phyloP scores from a whole-genome alignment of 2,329 filamentous ascomycete genomes.

The Verruconis gallopava region DNA sequence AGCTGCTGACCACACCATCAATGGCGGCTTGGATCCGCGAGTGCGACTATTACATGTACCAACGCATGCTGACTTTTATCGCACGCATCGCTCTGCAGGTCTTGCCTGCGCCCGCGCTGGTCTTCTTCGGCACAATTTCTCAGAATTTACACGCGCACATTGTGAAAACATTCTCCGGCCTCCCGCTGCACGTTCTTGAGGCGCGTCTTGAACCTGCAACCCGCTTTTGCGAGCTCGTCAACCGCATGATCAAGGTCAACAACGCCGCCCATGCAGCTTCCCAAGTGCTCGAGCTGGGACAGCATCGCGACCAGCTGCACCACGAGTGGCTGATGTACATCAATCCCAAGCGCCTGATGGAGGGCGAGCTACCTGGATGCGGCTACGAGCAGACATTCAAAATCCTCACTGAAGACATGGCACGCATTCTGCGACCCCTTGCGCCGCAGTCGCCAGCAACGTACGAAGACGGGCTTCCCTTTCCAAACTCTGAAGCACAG shows the following conservation, averaged over 20 bases:
- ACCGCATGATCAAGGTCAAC: conserved; percentile 82
- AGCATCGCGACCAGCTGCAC: conserved; percentile 92
- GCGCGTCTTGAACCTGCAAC: conserved; percentile 83
- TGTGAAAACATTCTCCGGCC: conserved; percentile 68
- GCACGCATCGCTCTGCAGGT: conserved; percentile 83
- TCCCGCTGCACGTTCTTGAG: conserved; percentile 71
- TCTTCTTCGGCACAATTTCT: conserved; percentile 77
- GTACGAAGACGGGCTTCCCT: conserved; percentile 14
- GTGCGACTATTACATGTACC: conserved; percentile 90
- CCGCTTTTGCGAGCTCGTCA: conserved; percentile 74
- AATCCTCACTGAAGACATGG: conserved; percentile 47
- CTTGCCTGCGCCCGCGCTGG: conserved; percentile 74
- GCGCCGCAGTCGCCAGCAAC: conserved; percentile 30
- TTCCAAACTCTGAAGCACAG: background rate
- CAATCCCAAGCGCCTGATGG: conserved; percentile 43
- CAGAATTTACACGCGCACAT: conserved; percentile 71
- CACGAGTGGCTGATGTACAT: conserved; percentile 65
- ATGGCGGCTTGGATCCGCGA: conserved; percentile 89
- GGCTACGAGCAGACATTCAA: conserved; percentile 43
- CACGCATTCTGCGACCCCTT: conserved; percentile 55
- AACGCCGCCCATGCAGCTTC: conserved; percentile 86
- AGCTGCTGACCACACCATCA: conserved; percentile 68
- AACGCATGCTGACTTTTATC: conserved; percentile 90
- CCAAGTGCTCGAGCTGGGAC: conserved; percentile 78
- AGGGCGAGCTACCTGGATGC: conserved; percentile 42